Evolutionary conservation across 140 eudicot species (phyloP), one percentile per base, ranked within the genome.

Genomic region (Flaveria floridana): DNA sequence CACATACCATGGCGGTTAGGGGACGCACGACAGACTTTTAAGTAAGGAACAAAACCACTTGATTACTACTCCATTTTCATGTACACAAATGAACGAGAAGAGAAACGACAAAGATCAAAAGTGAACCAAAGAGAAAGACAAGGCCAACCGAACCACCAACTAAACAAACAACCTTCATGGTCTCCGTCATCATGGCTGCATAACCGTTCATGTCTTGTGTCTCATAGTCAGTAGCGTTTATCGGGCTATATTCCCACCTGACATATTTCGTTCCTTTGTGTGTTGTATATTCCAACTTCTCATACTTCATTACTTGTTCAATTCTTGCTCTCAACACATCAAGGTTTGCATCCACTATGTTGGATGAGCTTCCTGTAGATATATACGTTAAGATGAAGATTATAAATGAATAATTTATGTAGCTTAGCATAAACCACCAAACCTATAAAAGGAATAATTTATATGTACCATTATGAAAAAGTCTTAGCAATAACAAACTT

Each of bases 311-410:
- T 74, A 83, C 64, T 42, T 75, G 39, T 64, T 81, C 72, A 26
- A 83, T 86, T 83, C 86, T 83, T 26, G 63, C 72, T 75, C 81
- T 81, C 47, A 83, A 72, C 41, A 83, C 72, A 67, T 53, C 82
- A 64, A 83, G 30, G 53, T 81, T 83, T 66, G 84, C 78, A 76
- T 86, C 91, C 68, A 81, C 88, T 55, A 72, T 66, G 72, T 81
- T 81, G 34, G 42, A 57, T 25, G 79, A 19, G 7, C 73, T 80
- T 74, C 83, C 89, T 82, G 70, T 41, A 51, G 3, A 8, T 9
- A 44, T 44, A 7, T 34, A 1, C 13, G 1, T 34, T 1, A 44
- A 44, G 50, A 44, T 2, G 11, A 42, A 11, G 50, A 44, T 8
- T 8, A 44, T 44, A 44, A 44, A 44, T 44, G 50, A 44, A 44